Evolutionary conservation across 1,139 yeast genomes (phyloP).

Genomic region (Candida sp.): DNA sequence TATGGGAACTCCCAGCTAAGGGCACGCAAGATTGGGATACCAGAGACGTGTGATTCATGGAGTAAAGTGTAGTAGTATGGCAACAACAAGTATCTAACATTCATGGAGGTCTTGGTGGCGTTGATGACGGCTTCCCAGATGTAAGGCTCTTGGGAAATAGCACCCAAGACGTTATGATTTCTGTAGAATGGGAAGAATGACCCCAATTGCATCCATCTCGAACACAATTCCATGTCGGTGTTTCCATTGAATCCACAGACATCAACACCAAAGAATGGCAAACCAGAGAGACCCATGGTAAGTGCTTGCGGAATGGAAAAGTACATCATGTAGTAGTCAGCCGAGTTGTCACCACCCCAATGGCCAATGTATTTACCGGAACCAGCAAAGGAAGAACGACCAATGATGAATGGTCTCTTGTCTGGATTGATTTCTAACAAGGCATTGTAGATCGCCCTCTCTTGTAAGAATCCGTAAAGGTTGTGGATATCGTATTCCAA

Average conservation of each 20-base stretch:
- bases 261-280: constrained; percentile 28
- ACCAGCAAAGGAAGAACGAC: constrained; percentile 24
- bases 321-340: constrained; percentile 22
- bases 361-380: constrained; percentile 23
- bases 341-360: constrained; percentile 28
- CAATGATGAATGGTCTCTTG: constrained; percentile 25
- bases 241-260: constrained; percentile 28
- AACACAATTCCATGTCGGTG: constrained; percentile 23
- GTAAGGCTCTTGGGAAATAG: constrained; percentile 26
- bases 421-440: constrained; percentile 19
- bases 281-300: constrained; percentile 23
- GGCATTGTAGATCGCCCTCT: constrained; percentile 22
- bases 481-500: constrained; percentile 30
- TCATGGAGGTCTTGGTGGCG: constrained; percentile 23
- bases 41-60: constrained; percentile 24
- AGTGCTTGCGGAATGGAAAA: constrained; percentile 27
- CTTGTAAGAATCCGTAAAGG: constrained; percentile 22
- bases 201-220: constrained; percentile 30
- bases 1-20: constrained; percentile 25
- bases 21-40: constrained; percentile 24
- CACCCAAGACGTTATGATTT: constrained; percentile 24
- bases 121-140: constrained; percentile 23
- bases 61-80: constrained; percentile 26
- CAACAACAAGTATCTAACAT: constrained; percentile 22
- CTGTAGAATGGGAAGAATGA: constrained; percentile 29